phyloP scores from a whole-genome alignment of 2,329 filamentous ascomycete species.

The Penicillium vulpinum region DNA sequence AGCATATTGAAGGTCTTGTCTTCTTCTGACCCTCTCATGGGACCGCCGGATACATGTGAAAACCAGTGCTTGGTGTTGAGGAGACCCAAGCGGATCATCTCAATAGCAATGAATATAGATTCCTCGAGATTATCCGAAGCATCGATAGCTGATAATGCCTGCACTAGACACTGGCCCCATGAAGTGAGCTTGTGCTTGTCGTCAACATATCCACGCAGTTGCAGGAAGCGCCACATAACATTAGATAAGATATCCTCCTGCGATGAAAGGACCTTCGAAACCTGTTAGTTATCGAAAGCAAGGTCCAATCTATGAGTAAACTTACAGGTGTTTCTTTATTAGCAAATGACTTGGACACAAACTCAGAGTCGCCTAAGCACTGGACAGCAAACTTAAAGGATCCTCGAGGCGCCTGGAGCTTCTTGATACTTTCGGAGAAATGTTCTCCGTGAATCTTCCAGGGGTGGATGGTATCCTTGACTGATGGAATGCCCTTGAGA shows the following conservation, averaged over 20 bases:
- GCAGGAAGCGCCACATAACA: conserved; percentile 83
- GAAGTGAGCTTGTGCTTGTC: conserved; percentile 73
- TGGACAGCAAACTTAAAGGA: conserved; percentile 53
- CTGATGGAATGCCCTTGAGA: conserved; percentile 56
- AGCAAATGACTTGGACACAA: conserved; percentile 67
- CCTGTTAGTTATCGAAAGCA: conserved; percentile 12
- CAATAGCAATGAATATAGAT: conserved; percentile 77
- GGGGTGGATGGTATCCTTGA: conserved; percentile 55
- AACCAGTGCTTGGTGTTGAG: conserved; percentile 71
- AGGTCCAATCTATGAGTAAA: neutral
- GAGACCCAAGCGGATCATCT: conserved; percentile 76
- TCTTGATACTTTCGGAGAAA: conserved; percentile 46
- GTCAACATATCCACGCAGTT: conserved; percentile 82
- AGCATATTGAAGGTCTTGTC: conserved; percentile 78
- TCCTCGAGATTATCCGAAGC: conserved; percentile 67
- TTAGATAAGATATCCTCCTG: conserved; percentile 73
- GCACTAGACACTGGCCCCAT: conserved; percentile 79
- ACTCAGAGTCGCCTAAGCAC: conserved; percentile 67
- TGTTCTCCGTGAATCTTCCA: conserved; percentile 71
- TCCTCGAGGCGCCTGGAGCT: conserved; percentile 31
- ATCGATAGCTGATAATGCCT: conserved; percentile 64
- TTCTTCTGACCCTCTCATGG: conserved; percentile 64
- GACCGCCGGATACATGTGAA: conserved; percentile 57
- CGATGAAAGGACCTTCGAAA: conserved; percentile 53
- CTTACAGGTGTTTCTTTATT: conserved; percentile 51